These are phyloP conservation scores for Hysterium pulicare DNA, from an alignment of 2,329 filamentous ascomycete species.

Conservation along the genomic window DNA sequence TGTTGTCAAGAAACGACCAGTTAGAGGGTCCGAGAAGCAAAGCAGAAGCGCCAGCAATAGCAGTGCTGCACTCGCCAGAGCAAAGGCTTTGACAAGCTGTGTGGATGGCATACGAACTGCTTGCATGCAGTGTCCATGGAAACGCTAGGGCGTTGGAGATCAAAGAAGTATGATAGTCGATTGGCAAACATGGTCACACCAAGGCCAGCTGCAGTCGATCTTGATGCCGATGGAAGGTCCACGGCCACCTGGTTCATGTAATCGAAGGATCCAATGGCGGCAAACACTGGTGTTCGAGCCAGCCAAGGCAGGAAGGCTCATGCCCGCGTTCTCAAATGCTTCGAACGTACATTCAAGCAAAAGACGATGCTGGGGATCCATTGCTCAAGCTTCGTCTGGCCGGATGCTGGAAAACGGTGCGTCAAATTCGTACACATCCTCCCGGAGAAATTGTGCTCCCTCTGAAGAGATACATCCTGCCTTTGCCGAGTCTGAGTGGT, in stretches of 20 bases:
- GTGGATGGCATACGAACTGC: conserved; percentile 3
- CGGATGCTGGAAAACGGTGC: conserved; percentile 17
- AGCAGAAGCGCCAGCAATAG: neutral
- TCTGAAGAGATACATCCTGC: conserved; percentile 2
- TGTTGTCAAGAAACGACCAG: neutral
- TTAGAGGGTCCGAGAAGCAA: neutral
- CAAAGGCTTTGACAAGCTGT: conserved; percentile 1
- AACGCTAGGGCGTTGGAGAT: conserved; percentile 6
- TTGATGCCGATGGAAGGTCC: too few species aligned
- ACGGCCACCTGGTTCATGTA: neutral
- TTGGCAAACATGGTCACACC: neutral
- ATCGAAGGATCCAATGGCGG: neutral
- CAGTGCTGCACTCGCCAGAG: neutral
- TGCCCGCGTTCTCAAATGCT: conserved; percentile 15
- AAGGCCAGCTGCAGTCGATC: neutral
- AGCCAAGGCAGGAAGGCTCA: neutral
- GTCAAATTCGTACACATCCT: conserved; percentile 14
- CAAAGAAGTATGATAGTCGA: conserved; percentile 7
- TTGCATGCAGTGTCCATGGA: conserved; percentile 11
- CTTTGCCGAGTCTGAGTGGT: conserved; percentile 7
- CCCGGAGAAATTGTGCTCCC: conserved; percentile 11
- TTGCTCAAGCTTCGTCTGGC: conserved; percentile 12
- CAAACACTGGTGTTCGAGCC: conserved; percentile 1
- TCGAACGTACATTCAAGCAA: conserved; percentile 13
- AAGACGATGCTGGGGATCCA: conserved; percentile 14